Conservation (phyloP, 2,329 filamentous ascomycete species). For the Ceratocystis eucalypticola region DNA sequence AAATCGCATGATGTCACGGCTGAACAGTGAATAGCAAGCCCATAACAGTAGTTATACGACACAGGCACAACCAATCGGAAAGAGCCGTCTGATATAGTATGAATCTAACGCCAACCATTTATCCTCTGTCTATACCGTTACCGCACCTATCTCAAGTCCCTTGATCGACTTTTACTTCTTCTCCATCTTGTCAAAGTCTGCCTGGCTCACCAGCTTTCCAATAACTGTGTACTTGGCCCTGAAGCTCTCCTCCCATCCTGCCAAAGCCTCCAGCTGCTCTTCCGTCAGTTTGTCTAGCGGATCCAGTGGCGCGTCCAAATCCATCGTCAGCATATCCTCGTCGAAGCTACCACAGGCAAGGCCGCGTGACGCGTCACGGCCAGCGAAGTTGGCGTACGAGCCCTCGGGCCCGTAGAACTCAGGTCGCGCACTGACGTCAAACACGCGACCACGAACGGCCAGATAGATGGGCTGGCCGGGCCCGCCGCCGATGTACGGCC, state of each 20-base stretch:
- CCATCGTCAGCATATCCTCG: constrained; percentile 84
- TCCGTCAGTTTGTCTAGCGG: constrained; percentile 54
- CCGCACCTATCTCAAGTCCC: not conserved
- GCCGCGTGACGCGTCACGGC: constrained; percentile 76
- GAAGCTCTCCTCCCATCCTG: constrained; percentile 90
- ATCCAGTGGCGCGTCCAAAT: constrained; percentile 73
- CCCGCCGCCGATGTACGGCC: constrained; percentile 60
- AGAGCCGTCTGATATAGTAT: not conserved
- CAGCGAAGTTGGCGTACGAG: constrained; percentile 92
- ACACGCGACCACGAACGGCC: constrained; percentile 79
- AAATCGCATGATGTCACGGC: constrained; percentile 3
- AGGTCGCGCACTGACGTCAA: constrained; percentile 73
- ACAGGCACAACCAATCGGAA: not conserved
- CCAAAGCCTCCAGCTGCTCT: constrained; percentile 70
- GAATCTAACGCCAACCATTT: not conserved
- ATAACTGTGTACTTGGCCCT: constrained; percentile 91
- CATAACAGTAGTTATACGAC: not conserved
- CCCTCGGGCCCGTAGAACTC: constrained; percentile 96
- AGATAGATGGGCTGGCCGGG: constrained; percentile 67
- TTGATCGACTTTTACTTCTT: constrained; percentile 18
- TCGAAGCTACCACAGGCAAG: constrained; percentile 88
- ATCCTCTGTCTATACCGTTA: not conserved
- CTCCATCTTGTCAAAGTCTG: constrained; percentile 26
- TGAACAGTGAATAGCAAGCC: not conserved
- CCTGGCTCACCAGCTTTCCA: constrained; percentile 57